Evolutionary conservation across 1,139 yeast species (phyloP), one percentile per base, ranked within the genome.

Genomic region (Debaryomyces fabryi): DNA sequence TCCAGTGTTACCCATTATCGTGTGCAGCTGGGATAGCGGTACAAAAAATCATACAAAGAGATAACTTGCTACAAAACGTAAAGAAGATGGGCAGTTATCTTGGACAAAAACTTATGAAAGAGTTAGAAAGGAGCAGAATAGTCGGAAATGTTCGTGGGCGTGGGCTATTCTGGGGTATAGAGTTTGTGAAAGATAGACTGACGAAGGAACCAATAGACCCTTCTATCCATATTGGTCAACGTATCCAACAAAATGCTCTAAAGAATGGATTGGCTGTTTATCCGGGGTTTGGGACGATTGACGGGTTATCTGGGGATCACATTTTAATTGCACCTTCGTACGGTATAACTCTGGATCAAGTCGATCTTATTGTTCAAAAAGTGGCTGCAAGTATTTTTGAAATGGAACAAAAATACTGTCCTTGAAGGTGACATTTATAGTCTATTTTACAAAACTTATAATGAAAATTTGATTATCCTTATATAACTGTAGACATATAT

Each of bases 261-360:
- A 41, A 33, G 29, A 42, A 37, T 6, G 49, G 49, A 6, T n/a
- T 35, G 24, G 46, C 50, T 20, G 34, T 48, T 23, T 48, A 48
- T 25, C 50, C 48, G 10, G 49, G 49, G 15, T 18, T 25, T 21
- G 47, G 49, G 5, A 46, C 49, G 10, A 24, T 46, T 15, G 51
- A 45, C 15, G 51, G 51, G 3, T 16, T 23, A 10, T n/a, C 18
- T 2, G 51, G 53, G 6, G 51, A 50, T 37, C 53, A 48, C 30
- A 36, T 50, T 15, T 29, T 41, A 12, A 44, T 50, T 16, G 51
- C 53, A 13, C 53, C 54, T 8, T 29, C 54, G 2, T 51, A 47
- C 34, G 43, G 23, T 13, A 10, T 48, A 10, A 27, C 46, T 8
- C 29, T 27, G 12, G 41, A 40, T 91, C 1, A 35, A 5, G 25